Evolutionary conservation across 805 yeast genomes (phyloP), one percentile per base, ranked within the genome.

Genomic region (Wickerhamiella alocasiicola): DNA sequence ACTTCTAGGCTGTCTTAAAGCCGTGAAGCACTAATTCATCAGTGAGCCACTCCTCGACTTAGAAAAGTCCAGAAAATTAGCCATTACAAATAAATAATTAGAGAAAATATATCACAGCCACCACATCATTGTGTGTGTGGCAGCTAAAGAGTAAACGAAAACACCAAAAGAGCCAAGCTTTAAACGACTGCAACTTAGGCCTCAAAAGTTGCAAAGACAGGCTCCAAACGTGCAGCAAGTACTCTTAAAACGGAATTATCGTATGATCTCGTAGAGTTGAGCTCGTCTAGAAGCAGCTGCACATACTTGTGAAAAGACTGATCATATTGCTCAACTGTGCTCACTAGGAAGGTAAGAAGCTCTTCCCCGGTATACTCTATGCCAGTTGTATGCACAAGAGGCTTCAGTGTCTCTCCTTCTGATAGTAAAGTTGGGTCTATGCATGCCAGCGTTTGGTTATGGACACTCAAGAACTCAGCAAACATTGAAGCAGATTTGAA

Each of bases 401-500:
- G 32, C 17, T 38, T 31, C 20, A 35, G 18, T 15, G 44, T 35
- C 16, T 44, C 49, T n/a, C 21, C 34, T 9, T 29, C 45, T 3
- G 47, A 32, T 25, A 52, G 38, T n/a, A 39, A 39, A 2, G 36
- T 55, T 42, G 53, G 63, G 55, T 52, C 52, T 15, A 56, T 42
- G 35, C 46, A 47, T 9, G 45, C 46, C 7, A 59, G 33, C 9
- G 46, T 36, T n/a, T 47, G 39, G 18, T 45, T 47, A 15, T 49
- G 49, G 5, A 49, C 44, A 4, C 38, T 39, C 16, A 57, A 41
- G 32, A 54, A 55, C 27, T 42, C 42, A 5, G 50, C 55, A 40
- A 48, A 60, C 45, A 51, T 46, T 7, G 56, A 50, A 26, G 53
- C 56, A 12, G 51, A 60, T 4, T 55, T 55, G 42, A 67, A 69